Base-by-base conservation (phyloP, 805 yeast species). In the Saccharomyces paradoxus region DNA sequence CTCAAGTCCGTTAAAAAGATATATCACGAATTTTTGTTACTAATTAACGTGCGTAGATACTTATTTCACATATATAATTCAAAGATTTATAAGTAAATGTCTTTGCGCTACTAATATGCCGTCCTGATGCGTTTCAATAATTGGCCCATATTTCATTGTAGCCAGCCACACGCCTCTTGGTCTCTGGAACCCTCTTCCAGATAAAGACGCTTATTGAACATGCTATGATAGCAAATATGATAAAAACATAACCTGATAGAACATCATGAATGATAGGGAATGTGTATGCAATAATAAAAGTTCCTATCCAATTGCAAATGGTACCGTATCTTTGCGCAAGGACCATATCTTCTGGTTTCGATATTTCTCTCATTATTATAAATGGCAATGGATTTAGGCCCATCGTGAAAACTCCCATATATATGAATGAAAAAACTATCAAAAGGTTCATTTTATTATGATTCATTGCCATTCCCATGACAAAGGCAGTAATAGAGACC, bases 301-400 rank as follows among this genome's bases (percentile, higher is more conserved):
- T 87, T 10, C 95, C 84, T 22, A 86, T 62, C 96, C 96, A 90
- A 68, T 89, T 90, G 73, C 86, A 79, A 17, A 87, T 80, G 0
- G 91, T 88, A 8, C 95, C 96, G 76, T 87, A 84, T 64, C 92
- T 83, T 70, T 91, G 97, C 0, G 96, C 96, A 49, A 82, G 75
- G 5, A 89, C 89, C 58, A 83, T 84, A 1, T 90, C 91, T 57
- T 82, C 81, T 27, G 79, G 72, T 59, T 89, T 95, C 0, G 94
- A 84, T 13, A 90, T 83, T 67, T 91, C 97, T 7, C 92, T 80
- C 12, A 90, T 83, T 49, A 89, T 70, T 58, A 89, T 72, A 72
- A 90, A 90, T 44, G 97, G 97, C 54, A 90, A 88, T 8, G 97
- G 97, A 0, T 97, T 97, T 57, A 88, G 70, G 0, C 97, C 97